A percentile compares a stretch with the other conserved stretches of the same genome.
Conservation (phyloP, 2,329 filamentous ascomycete species). For the Venturia pyrina region DNA sequence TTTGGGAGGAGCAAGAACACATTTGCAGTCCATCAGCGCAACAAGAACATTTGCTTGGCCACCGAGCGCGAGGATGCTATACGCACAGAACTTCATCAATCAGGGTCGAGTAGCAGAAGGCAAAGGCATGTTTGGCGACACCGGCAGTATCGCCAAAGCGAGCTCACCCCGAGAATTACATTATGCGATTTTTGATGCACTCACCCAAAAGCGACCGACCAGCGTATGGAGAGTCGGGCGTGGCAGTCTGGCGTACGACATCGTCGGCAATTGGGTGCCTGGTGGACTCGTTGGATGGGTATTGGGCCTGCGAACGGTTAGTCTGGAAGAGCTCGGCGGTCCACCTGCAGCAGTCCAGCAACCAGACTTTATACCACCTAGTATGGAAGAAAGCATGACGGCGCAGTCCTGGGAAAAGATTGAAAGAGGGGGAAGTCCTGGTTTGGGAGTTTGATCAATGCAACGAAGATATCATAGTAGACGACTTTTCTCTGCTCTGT, state of each 20-base stretch:
- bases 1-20: constrained; percentile 33
- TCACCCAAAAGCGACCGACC: constrained; percentile 52
- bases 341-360: background rate
- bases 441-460: background rate
- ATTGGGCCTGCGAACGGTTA: constrained; percentile 60
- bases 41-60: constrained; percentile 30
- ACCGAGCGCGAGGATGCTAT: constrained; percentile 23
- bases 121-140: constrained; percentile 41
- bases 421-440: constrained; percentile 3
- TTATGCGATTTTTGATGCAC: constrained; percentile 80
- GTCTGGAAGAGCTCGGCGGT: constrained; percentile 8
- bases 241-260: constrained; percentile 72
- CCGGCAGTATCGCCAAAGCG: constrained; percentile 8
- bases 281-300: constrained; percentile 78
- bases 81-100: constrained; percentile 28
- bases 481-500: background rate
- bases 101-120: constrained; percentile 30
- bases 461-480: background rate
- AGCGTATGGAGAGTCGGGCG: constrained; percentile 70
- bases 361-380: background rate
- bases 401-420: constrained; percentile 8
- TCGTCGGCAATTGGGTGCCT: constrained; percentile 75
- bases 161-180: constrained; percentile 62
- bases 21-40: constrained; percentile 15
- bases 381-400: constrained; percentile 1